Evolutionary conservation across 208 protist genomes (phyloP).

Genomic region (Zelonia costaricensis): DNA sequence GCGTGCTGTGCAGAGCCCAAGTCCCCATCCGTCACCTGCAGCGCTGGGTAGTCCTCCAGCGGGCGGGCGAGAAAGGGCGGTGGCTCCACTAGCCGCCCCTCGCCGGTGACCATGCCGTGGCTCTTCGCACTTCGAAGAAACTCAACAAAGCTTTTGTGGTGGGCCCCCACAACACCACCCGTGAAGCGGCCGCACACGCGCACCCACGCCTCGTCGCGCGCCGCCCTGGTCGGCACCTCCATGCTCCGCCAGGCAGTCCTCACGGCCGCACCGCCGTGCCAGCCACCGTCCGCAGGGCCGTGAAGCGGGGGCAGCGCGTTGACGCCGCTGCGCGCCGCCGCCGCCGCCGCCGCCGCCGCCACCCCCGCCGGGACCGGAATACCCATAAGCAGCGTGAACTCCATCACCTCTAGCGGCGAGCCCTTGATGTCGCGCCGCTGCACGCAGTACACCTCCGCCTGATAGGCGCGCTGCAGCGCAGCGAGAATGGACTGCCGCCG

Average conservation of each 20-base stretch:
- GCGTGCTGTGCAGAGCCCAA: too few relatives aligned
- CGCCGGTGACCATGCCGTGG: not conserved
- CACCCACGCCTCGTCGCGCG: too few relatives aligned
- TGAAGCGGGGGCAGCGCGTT: not conserved
- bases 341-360: not conserved
- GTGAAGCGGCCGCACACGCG: not conserved
- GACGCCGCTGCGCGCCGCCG: not conserved
- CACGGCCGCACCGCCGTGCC: too few relatives aligned
- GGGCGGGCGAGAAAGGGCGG: not conserved
- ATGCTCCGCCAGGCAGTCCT: too few relatives aligned
- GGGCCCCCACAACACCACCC: not conserved
- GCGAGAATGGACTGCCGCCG: not conserved
- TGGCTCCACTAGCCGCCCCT: not conserved
- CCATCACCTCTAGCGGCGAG: not conserved
- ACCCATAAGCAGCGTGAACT: constrained; percentile 2
- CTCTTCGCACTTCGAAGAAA: not conserved
- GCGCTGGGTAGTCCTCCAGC: too few relatives aligned
- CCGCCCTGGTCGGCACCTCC: too few relatives aligned
- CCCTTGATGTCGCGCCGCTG: not conserved
- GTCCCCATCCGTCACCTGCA: too few relatives aligned
- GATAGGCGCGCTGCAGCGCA: not conserved
- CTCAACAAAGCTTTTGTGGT: not conserved
- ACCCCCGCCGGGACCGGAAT: not conserved
- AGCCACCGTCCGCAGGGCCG: not conserved
- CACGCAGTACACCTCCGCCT: constrained; percentile 6